Evolutionary conservation across 441 rosid genomes (phyloP).

Genomic region (Codiaeum variegatum): DNA sequence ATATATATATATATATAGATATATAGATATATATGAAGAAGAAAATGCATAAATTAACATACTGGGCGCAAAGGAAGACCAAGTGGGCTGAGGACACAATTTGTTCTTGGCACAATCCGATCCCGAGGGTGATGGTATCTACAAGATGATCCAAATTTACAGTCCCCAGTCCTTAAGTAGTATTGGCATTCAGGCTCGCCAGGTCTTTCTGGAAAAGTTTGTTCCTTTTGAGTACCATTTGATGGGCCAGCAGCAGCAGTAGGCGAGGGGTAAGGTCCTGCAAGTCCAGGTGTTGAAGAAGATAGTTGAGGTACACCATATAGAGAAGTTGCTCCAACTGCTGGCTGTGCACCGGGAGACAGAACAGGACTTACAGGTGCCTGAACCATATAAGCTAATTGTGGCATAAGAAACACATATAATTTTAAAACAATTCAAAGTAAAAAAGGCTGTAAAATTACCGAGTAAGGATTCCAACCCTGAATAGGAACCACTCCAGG

Average conservation of each 20-base stretch:
- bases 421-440: conserved; percentile 7
- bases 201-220: conserved; percentile 80
- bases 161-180: conserved; percentile 82
- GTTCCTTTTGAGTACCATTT: conserved; percentile 50
- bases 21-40: conserved; percentile 13
- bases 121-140: conserved; percentile 85
- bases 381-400: conserved; percentile 36
- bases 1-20: no score
- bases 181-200: conserved; percentile 85
- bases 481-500: conserved; percentile 77
- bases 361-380: conserved; percentile 86
- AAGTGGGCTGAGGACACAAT: conserved; percentile 58
- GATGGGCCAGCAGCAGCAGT: conserved; percentile 47
- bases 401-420: conserved; percentile 20
- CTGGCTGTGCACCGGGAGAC: conserved; percentile 86
- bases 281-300: conserved; percentile 58
- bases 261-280: conserved; percentile 52
- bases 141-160: conserved; percentile 89
- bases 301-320: conserved; percentile 73
- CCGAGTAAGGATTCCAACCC: conserved; percentile 94
- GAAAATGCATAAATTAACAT: conserved; percentile 27
- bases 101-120: conserved; percentile 50
- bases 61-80: conserved; percentile 92
- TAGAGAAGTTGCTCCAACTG: conserved; percentile 71
- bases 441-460: conserved; percentile 27